phyloP scores from a whole-genome alignment of 2,329 filamentous ascomycete species.

The Trichoderma semiorbis region DNA sequence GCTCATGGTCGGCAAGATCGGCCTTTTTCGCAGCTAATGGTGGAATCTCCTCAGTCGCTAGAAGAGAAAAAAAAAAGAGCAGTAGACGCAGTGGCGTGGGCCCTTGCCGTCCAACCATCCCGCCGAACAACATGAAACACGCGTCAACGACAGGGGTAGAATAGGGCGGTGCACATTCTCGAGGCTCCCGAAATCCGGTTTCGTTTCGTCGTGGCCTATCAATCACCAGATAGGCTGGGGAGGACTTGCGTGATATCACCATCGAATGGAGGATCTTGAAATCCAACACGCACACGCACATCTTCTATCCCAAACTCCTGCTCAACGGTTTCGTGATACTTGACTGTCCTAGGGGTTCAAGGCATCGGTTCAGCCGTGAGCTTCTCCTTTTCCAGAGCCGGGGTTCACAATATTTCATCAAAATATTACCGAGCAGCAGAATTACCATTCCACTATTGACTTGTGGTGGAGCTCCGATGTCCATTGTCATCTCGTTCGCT shows the following conservation, averaged over 20 bases:
- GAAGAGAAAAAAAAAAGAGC: neutral
- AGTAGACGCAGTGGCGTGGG: constrained; percentile 2
- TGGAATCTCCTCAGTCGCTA: neutral
- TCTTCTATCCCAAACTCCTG: neutral
- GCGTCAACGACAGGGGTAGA: neutral
- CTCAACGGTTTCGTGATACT: neutral
- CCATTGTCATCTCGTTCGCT: constrained; percentile 12
- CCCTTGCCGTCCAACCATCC: constrained; percentile 6
- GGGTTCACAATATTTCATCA: neutral
- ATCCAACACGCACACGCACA: neutral
- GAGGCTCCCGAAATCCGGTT: neutral
- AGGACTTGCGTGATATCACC: neutral
- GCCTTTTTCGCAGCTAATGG: neutral
- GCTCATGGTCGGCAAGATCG: neutral
- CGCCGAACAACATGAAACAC: constrained; percentile 15
- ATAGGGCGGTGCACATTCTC: neutral
- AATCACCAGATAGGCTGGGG: neutral
- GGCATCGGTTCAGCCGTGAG: neutral
- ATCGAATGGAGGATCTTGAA: neutral
- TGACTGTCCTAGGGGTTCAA: neutral
- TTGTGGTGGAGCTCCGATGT: constrained; percentile 5
- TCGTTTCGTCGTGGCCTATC: neutral
- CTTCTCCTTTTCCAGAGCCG: constrained; percentile 4
- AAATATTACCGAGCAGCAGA: constrained; percentile 3
- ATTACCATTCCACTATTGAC: constrained; percentile 1